Conservation (phyloP, 202 grass and related monocot species). For the Schoenoplectus triqueter region DNA sequence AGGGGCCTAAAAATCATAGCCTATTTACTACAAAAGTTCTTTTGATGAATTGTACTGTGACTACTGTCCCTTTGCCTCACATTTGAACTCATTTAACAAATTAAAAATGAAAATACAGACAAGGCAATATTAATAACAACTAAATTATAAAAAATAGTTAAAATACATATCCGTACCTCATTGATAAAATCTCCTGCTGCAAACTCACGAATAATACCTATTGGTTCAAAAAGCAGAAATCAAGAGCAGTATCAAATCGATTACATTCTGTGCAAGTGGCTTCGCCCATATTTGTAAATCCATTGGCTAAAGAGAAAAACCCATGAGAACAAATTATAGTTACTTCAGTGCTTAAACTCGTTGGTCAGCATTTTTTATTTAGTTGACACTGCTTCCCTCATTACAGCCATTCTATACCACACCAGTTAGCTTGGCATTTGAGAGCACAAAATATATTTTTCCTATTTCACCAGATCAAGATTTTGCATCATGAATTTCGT, state of each 20-base stretch:
- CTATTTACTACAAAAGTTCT: neutral
- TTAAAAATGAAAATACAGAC: neutral
- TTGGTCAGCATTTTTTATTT: neutral
- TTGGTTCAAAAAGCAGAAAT: too few species aligned
- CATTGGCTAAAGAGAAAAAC: neutral
- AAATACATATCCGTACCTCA: neutral
- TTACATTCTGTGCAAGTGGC: neutral
- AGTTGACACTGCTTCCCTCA: neutral
- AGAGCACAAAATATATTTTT: neutral
- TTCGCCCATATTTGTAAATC: neutral
- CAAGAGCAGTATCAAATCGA: conserved; percentile 29
- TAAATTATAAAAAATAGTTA: neutral
- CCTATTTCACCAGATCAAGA: neutral
- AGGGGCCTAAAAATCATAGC: neutral
- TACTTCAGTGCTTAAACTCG: neutral
- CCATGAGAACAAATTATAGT: neutral
- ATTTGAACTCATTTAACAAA: neutral
- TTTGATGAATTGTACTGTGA: neutral
- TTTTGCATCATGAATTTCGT: neutral
- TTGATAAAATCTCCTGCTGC: neutral
- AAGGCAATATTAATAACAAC: neutral
- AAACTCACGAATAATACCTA: too few species aligned
- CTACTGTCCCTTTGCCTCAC: neutral
- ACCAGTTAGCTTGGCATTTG: neutral
- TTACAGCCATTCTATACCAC: neutral